A percentile compares a stretch with the other conserved stretches of the same genome.
Conservation (phyloP, 768 basidiomycete genomes). For the Dendrothele bispora region DNA sequence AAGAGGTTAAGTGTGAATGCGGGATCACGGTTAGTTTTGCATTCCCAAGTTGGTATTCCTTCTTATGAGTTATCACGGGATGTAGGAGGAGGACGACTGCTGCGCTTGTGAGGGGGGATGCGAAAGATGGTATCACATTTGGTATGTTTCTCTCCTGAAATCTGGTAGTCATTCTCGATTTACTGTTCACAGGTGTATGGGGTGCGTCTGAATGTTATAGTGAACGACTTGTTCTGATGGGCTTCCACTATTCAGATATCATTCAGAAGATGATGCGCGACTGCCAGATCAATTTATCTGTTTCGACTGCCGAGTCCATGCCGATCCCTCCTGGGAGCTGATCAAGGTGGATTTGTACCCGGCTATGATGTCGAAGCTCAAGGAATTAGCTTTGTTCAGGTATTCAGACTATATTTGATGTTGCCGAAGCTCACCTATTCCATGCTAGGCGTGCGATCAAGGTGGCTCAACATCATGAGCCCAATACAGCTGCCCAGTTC, state of each 20-base stretch:
- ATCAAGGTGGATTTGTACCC: slow-evolving; percentile 60
- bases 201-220: slow-evolving; percentile 19
- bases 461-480: slow-evolving; percentile 52
- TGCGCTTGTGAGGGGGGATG: slow-evolving; percentile 76
- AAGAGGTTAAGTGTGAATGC: slow-evolving; percentile 69
- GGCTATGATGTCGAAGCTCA: slow-evolving; percentile 60
- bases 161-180: neutral
- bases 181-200: slow-evolving; percentile 35
- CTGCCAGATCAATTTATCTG: slow-evolving; percentile 65
- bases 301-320: slow-evolving; percentile 73
- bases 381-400: slow-evolving; percentile 74
- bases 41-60: neutral
- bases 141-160: slow-evolving; percentile 43
- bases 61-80: neutral
- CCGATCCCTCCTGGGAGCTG: slow-evolving; percentile 68
- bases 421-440: slow-evolving; percentile 1
- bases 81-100: slow-evolving; percentile 54
- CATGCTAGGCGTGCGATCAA: slow-evolving; percentile 66
- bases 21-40: slow-evolving; percentile 48
- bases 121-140: slow-evolving; percentile 72
- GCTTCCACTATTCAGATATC: slow-evolving; percentile 45
- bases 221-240: neutral
- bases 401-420: slow-evolving; percentile 18
- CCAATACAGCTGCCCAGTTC: slow-evolving; percentile 49
- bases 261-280: slow-evolving; percentile 54